A percentile compares a stretch with the other conserved stretches of the same genome.
Conservation (phyloP, 2,329 filamentous ascomycete species). For the Graphilbum fragrans region DNA sequence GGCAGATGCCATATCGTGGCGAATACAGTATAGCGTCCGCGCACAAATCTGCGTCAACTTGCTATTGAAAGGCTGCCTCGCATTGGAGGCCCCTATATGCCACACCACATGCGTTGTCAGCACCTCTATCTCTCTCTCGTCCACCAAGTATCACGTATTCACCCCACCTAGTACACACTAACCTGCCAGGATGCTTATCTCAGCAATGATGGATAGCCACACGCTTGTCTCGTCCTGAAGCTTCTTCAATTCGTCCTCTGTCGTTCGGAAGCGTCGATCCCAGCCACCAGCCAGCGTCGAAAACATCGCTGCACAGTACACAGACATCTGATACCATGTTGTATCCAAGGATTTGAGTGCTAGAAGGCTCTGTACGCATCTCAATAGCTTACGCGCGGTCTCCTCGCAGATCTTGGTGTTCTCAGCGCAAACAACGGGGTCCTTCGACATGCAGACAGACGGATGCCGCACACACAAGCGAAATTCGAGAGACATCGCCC, state of each 20-base stretch:
- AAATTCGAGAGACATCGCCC: conserved; percentile 43
- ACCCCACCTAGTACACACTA: background rate
- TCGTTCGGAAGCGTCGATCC: conserved; percentile 51
- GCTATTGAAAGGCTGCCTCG: conserved; percentile 26
- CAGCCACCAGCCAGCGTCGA: conserved; percentile 59
- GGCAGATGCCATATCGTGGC: conserved; percentile 29
- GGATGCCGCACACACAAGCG: conserved; percentile 49
- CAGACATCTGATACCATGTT: conserved; percentile 63
- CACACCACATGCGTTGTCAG: background rate
- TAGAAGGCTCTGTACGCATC: conserved; percentile 44
- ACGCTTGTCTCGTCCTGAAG: conserved; percentile 55
- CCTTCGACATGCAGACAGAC: conserved; percentile 42
- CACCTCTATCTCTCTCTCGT: background rate
- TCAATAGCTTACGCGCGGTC: conserved; percentile 51
- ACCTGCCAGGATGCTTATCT: conserved; percentile 33
- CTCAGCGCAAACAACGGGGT: conserved; percentile 43
- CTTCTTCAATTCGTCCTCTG: conserved; percentile 42
- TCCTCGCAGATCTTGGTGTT: conserved; percentile 56
- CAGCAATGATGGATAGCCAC: conserved; percentile 57
- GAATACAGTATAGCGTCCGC: conserved; percentile 38
- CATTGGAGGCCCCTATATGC: conserved; percentile 13
- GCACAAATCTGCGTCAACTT: conserved; percentile 36
- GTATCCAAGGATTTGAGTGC: conserved; percentile 60
- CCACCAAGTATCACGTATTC: too few relatives aligned
- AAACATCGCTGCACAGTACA: conserved; percentile 63